phyloP scores from a whole-genome alignment of 2,329 filamentous ascomycete genomes.

The Xylaria sp. region DNA sequence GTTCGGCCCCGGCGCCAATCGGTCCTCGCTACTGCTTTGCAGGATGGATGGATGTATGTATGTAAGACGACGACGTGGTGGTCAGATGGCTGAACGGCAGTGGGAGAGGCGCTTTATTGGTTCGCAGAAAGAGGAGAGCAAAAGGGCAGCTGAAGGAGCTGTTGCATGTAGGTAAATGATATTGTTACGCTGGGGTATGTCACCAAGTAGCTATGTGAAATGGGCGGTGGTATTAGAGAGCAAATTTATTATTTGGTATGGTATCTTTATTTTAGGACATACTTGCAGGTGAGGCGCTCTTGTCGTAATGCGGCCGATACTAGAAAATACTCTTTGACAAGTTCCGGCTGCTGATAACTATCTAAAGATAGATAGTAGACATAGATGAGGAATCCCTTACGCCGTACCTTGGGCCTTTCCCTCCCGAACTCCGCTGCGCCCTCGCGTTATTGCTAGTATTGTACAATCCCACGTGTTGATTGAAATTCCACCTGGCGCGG shows the following conservation, averaged over 20 bases:
- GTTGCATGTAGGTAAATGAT: neutral
- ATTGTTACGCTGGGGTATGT: neutral
- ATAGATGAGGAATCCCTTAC: slow-evolving; percentile 16
- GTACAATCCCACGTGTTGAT: slow-evolving; percentile 10
- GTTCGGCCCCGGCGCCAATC: slow-evolving; percentile 10
- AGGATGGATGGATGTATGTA: no score
- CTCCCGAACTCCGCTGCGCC: slow-evolving; percentile 28
- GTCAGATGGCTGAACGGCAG: slow-evolving; percentile 25
- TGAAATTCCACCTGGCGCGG: neutral
- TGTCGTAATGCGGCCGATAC: neutral
- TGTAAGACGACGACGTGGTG: slow-evolving; percentile 23
- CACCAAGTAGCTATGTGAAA: neutral
- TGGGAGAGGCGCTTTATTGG: slow-evolving; percentile 1
- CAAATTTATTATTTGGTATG: neutral
- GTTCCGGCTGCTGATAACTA: slow-evolving; percentile 6
- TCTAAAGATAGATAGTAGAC: slow-evolving; percentile 7
- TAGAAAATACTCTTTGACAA: neutral
- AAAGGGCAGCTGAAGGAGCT: neutral
- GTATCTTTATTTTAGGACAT: neutral
- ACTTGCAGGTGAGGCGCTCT: neutral
- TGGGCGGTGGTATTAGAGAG: neutral
- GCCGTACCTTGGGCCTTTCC: slow-evolving; percentile 18
- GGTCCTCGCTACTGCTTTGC: slow-evolving; percentile 17
- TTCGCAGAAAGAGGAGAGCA: neutral
- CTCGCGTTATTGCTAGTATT: slow-evolving; percentile 16